phyloP scores from a whole-genome alignment of 208 protist species.

The Leishmania major region DNA sequence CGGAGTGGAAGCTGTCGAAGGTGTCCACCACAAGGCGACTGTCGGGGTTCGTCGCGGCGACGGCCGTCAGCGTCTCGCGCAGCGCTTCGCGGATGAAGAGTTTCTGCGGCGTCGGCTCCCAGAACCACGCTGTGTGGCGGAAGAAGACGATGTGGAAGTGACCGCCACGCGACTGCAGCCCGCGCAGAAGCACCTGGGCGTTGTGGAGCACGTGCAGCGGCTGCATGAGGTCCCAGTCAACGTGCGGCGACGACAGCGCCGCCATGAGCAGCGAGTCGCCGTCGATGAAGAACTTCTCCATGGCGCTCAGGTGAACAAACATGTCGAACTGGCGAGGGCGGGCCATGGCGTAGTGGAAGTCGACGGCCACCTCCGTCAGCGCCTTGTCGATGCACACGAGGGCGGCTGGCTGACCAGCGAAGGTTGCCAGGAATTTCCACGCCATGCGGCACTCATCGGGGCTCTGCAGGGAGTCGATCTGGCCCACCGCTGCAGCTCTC shows the following conservation, averaged over 20 bases:
- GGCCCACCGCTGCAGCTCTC: conserved; percentile 23
- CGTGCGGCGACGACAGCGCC: conserved; percentile 67
- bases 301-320: conserved; percentile 88
- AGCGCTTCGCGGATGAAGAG: conserved; percentile 83
- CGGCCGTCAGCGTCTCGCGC: conserved; percentile 41
- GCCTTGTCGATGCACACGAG: conserved; percentile 47
- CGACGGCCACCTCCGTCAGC: conserved; percentile 50
- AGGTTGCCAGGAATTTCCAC: conserved; percentile 79
- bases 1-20: conserved; percentile 76
- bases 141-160: conserved; percentile 91
- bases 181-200: conserved; percentile 75
- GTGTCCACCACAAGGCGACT: conserved; percentile 48
- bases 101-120: conserved; percentile 75
- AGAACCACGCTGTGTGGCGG: conserved; percentile 71
- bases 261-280: conserved; percentile 90
- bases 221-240: conserved; percentile 91
- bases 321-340: conserved; percentile 89
- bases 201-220: conserved; percentile 88
- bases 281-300: conserved; percentile 93
- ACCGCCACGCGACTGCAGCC: conserved; percentile 71
- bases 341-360: conserved; percentile 81
- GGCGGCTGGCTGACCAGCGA: conserved; percentile 25
- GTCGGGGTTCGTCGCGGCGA: conserved; percentile 42
- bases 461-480: conserved; percentile 46
- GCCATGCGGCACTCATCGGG: conserved; percentile 72